A percentile compares a stretch with the other conserved stretches of the same genome.
Evolutionary conservation across 768 basidiomycete genomes (phyloP).

Genomic region (Leccinum aurantiacum): DNA sequence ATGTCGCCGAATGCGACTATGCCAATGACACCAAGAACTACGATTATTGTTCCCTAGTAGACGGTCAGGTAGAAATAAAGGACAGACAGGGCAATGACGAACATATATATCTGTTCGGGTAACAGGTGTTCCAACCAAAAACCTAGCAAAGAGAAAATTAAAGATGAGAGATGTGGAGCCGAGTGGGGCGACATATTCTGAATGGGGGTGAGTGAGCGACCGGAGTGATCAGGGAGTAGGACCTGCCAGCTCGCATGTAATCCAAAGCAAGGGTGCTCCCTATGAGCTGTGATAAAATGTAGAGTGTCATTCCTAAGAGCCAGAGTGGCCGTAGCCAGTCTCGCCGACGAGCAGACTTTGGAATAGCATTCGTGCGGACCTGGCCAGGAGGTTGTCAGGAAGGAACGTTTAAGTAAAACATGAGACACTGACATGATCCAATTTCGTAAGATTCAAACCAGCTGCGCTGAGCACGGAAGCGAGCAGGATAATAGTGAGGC

Average conservation of each 20-base stretch:
- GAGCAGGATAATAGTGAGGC: slow-evolving; percentile 79
- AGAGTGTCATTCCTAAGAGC: slow-evolving; percentile 91
- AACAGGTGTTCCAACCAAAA: slow-evolving; percentile 83
- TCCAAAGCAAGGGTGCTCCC: slow-evolving; percentile 85
- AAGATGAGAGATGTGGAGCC: slow-evolving; percentile 93
- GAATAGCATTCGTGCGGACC: slow-evolving; percentile 74
- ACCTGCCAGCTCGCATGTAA: slow-evolving; percentile 80
- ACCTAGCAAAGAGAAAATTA: slow-evolving; percentile 93
- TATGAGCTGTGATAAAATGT: slow-evolving; percentile 87
- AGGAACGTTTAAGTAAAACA: not conserved
- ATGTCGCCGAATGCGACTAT: slow-evolving; percentile 87
- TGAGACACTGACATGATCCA: slow-evolving; percentile 72
- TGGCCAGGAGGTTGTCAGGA: slow-evolving; percentile 26
- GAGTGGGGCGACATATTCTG: slow-evolving; percentile 94
- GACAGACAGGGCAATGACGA: slow-evolving; percentile 26
- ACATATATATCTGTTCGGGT: slow-evolving; percentile 83
- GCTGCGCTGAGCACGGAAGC: slow-evolving; percentile 88
- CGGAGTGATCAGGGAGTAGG: not conserved
- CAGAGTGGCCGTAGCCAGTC: slow-evolving; percentile 87
- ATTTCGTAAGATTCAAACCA: slow-evolving; percentile 92
- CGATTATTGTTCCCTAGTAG: slow-evolving; percentile 73
- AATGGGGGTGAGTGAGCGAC: slow-evolving; percentile 15
- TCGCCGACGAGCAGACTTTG: slow-evolving; percentile 67
- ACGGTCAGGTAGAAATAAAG: slow-evolving; percentile 1
- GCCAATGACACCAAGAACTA: slow-evolving; percentile 82